Conservation (phyloP, 257 asterid genomes). For the Mentha longifolia region DNA sequence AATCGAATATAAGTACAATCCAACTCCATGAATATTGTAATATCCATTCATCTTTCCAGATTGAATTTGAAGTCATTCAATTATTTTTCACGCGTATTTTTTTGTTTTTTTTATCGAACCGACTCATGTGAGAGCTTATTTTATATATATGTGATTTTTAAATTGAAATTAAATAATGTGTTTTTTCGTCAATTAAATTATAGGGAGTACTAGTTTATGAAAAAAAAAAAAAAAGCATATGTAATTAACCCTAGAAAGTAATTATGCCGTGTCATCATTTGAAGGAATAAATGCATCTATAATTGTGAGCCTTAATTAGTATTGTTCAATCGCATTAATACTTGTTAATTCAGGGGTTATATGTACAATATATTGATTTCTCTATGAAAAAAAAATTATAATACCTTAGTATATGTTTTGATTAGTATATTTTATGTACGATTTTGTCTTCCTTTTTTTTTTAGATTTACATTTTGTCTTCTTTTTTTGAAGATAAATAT, state of each 20-base stretch:
- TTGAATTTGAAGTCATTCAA: background rate
- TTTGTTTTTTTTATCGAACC: background rate
- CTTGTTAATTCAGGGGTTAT: conserved; percentile 20
- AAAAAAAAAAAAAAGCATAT: too few species aligned
- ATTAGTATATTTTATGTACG: background rate
- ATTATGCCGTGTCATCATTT: background rate
- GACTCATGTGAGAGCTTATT: background rate
- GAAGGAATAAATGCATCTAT: conserved; percentile 2
- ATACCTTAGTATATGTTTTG: background rate
- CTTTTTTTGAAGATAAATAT: background rate
- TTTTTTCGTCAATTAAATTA: background rate
- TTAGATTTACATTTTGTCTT: too few species aligned
- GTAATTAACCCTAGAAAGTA: background rate
- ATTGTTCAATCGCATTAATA: conserved; percentile 24
- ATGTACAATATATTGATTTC: background rate
- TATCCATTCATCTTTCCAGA: too few species aligned
- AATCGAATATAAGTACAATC: background rate
- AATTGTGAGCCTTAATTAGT: conserved; percentile 31
- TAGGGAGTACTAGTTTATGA: too few species aligned
- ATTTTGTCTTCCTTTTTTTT: background rate
- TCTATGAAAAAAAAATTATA: background rate
- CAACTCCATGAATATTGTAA: too few species aligned
- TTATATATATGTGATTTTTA: too few species aligned
- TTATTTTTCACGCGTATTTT: too few species aligned
- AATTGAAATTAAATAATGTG: background rate